phyloP scores from a whole-genome alignment of 176 grass and related monocot species.

The Oryza meyeriana region DNA sequence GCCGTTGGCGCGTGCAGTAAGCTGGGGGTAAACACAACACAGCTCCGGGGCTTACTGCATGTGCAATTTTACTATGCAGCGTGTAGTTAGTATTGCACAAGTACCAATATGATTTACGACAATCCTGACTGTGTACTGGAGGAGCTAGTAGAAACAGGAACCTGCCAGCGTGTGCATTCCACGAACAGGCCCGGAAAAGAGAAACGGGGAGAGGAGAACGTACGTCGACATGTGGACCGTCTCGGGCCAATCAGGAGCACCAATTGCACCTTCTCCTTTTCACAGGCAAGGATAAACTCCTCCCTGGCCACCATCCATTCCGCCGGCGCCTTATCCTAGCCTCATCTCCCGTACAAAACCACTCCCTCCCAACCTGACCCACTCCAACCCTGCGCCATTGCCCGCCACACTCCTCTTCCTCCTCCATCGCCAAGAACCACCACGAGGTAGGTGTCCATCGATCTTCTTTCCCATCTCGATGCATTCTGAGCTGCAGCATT shows the following conservation, averaged over 20 bases:
- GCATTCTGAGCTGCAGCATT: background rate
- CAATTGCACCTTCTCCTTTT: constrained; percentile 41
- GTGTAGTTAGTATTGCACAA: no score
- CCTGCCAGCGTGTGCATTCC: constrained; percentile 40
- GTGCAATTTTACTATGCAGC: no score
- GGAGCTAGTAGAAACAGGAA: background rate
- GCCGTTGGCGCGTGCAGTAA: no score
- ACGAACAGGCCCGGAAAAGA: background rate
- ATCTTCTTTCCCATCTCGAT: background rate
- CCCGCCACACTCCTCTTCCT: constrained; percentile 21
- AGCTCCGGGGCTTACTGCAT: no score
- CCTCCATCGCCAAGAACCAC: constrained; percentile 19
- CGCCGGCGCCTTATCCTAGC: constrained; percentile 67
- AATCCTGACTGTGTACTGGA: background rate
- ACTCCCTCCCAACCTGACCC: background rate
- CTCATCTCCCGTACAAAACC: constrained; percentile 49
- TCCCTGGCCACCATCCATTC: constrained; percentile 60
- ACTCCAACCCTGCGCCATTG: constrained; percentile 14
- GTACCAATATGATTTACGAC: no score
- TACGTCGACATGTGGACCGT: constrained; percentile 35
- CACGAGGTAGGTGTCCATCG: constrained; percentile 20
- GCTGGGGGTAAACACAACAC: no score
- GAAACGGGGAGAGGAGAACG: background rate
- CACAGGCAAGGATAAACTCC: constrained; percentile 44
- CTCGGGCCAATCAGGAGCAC: constrained; percentile 43